These are phyloP conservation scores for Populus nigra DNA, from an alignment of 345 rosid genomes.

Conservation along the genomic window DNA sequence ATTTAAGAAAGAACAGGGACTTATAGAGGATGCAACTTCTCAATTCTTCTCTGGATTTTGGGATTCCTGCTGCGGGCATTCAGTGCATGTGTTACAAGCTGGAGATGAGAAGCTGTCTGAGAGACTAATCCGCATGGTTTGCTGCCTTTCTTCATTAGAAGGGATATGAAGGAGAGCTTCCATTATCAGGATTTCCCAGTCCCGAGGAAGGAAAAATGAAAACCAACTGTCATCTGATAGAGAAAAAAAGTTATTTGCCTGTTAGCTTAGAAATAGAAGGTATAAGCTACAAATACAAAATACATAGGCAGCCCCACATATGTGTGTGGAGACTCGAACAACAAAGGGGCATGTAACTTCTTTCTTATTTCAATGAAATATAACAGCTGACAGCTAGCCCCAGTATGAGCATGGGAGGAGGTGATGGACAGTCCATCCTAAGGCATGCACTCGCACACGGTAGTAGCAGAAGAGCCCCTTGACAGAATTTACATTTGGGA, in stretches of 20 bases:
- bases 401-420: no score
- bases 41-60: neutral
- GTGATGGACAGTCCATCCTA: no score
- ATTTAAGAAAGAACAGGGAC: neutral
- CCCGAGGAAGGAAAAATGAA: slow-evolving; percentile 50
- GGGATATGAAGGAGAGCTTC: slow-evolving; percentile 86
- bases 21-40: neutral
- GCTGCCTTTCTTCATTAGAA: slow-evolving; percentile 61
- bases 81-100: slow-evolving; percentile 35
- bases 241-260: slow-evolving; percentile 4
- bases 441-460: neutral
- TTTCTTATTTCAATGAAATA: no score
- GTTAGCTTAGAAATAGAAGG: neutral
- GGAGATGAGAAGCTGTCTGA: slow-evolving; percentile 38
- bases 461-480: no score
- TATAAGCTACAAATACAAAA: no score
- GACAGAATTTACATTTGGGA: neutral
- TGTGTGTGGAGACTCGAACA: neutral
- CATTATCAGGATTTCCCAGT: slow-evolving; percentile 87
- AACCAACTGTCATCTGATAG: slow-evolving; percentile 50
- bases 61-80: slow-evolving; percentile 12
- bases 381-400: no score
- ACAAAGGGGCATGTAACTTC: no score
- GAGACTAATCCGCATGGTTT: slow-evolving; percentile 55
- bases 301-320: neutral